phyloP scores from a whole-genome alignment of 2,329 filamentous ascomycete genomes.

The Ophiostoma perfectum region DNA sequence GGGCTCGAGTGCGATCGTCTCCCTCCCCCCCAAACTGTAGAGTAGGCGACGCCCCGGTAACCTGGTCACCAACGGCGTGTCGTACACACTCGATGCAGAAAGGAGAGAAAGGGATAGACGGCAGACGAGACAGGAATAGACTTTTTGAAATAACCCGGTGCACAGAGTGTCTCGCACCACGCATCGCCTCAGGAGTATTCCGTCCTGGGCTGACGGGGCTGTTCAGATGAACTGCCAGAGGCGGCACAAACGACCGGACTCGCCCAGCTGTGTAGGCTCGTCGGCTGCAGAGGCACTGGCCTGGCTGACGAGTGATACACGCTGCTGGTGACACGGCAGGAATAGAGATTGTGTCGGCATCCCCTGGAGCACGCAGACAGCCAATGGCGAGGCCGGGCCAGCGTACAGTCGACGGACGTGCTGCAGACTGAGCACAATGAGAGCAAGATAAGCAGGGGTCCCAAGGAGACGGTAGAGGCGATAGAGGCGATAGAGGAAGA shows the following conservation, averaged over 20 bases:
- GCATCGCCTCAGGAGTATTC: background rate
- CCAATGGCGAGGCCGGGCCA: background rate
- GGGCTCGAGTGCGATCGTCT: background rate
- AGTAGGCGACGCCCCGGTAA: background rate
- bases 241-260: background rate
- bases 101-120: background rate
- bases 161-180: background rate
- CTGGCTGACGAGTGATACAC: background rate
- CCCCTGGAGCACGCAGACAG: background rate
- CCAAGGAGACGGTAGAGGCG: conserved; percentile 5
- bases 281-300: too few species aligned
- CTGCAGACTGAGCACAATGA: conserved; percentile 3
- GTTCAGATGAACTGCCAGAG: background rate
- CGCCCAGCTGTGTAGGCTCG: too few species aligned
- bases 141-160: background rate
- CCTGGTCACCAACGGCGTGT: conserved; percentile 2
- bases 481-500: background rate
- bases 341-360: background rate
- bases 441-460: background rate
- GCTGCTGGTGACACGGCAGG: conserved; percentile 1
- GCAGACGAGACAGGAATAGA: background rate
- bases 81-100: background rate
- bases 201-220: background rate
- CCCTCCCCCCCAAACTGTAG: background rate
- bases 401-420: background rate